phyloP scores from a whole-genome alignment of 2,329 filamentous ascomycete species.

The Domatiomyces globalis region DNA sequence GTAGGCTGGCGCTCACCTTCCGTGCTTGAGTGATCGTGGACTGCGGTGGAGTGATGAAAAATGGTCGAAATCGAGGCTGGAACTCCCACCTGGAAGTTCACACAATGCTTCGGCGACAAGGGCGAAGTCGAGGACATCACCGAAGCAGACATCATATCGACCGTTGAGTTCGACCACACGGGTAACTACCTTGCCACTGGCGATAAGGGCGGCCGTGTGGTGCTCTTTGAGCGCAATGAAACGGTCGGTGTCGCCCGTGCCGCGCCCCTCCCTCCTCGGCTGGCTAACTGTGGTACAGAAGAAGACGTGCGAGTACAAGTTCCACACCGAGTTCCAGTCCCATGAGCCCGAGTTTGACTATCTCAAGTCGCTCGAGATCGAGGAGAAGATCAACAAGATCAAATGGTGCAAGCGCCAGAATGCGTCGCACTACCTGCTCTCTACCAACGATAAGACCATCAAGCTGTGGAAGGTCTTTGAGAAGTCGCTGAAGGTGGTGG shows the following conservation, averaged over 20 bases:
- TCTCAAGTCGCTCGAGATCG: slow-evolving; percentile 95
- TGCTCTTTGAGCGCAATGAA: slow-evolving; percentile 62
- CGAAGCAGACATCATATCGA: slow-evolving; percentile 50
- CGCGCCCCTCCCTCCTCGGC: too few species aligned
- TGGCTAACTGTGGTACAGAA: slow-evolving; percentile 46
- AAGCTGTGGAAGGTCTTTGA: slow-evolving; percentile 99
- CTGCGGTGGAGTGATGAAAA: slow-evolving; percentile 35
- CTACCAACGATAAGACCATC: slow-evolving; percentile 99
- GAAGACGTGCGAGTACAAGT: slow-evolving; percentile 99
- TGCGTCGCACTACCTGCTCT: slow-evolving; percentile 92
- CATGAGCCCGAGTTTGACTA: slow-evolving; percentile 99
- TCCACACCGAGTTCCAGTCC: slow-evolving; percentile 98
- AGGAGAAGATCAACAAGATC: slow-evolving; percentile 99
- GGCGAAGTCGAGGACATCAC: slow-evolving; percentile 98
- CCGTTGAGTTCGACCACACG: slow-evolving; percentile 39
- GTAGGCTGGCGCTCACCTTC: neutral
- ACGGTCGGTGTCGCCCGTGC: slow-evolving; percentile 48
- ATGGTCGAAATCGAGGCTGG: slow-evolving; percentile 95
- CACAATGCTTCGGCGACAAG: slow-evolving; percentile 99
- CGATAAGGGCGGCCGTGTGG: slow-evolving; percentile 38
- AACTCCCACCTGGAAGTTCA: slow-evolving; percentile 99
- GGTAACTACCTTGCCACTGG: slow-evolving; percentile 40
- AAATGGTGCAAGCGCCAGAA: slow-evolving; percentile 99
- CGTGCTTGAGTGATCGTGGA: neutral
- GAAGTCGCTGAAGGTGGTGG: slow-evolving; percentile 96